Conservation (phyloP, 768 basidiomycete species). For the Antrodiella citrinella region DNA sequence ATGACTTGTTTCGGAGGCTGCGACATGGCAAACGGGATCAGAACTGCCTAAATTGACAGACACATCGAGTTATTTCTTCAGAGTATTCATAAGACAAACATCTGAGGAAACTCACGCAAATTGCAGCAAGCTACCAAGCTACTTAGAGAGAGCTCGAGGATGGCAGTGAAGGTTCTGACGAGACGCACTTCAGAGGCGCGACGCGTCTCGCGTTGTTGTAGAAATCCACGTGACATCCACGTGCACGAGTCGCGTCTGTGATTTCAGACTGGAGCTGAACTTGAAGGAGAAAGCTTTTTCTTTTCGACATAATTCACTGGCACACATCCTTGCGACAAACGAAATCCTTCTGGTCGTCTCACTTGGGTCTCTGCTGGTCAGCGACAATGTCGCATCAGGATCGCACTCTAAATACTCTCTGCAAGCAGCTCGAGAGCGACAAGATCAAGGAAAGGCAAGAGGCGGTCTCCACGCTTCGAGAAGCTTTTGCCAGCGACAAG, state of each 20-base stretch:
- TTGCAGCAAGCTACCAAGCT: too few relatives aligned
- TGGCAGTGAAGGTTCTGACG: neutral
- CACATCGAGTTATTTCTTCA: too few relatives aligned
- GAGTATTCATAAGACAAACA: too few relatives aligned
- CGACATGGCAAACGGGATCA: constrained; percentile 2
- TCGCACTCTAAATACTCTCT: constrained; percentile 35
- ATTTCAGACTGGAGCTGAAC: too few relatives aligned
- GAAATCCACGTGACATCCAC: neutral
- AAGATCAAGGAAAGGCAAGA: constrained; percentile 68
- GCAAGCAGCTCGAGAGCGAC: constrained; percentile 47
- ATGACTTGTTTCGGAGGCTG: constrained; percentile 18
- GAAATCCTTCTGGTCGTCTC: too few relatives aligned
- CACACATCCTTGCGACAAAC: too few relatives aligned
- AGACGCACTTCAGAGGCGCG: neutral
- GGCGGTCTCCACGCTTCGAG: constrained; percentile 44
- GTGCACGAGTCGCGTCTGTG: neutral
- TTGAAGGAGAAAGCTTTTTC: too few relatives aligned
- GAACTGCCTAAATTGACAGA: too few relatives aligned
- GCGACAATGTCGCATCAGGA: neutral
- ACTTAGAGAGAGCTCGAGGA: too few relatives aligned
- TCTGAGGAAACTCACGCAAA: too few relatives aligned
- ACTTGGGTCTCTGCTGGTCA: too few relatives aligned
- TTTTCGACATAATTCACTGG: too few relatives aligned
- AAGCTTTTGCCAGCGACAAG: constrained; percentile 40
- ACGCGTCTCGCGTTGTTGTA: neutral